These are phyloP conservation scores for Fusarium sterilihyphosum DNA, from an alignment of 2,329 filamentous ascomycete genomes.

Conservation along the genomic window DNA sequence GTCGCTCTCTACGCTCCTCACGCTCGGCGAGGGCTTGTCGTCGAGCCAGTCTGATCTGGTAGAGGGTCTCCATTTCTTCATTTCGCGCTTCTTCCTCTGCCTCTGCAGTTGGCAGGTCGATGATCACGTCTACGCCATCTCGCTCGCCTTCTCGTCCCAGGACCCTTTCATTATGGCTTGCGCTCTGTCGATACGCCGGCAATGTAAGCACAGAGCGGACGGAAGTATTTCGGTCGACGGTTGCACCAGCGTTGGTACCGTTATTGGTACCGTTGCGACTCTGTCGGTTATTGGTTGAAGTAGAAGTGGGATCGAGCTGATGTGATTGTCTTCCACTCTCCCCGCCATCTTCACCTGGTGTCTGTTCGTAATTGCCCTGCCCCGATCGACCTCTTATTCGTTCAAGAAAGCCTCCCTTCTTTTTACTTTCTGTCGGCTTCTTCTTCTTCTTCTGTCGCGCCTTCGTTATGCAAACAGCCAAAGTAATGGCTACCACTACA, in stretches of 20 bases:
- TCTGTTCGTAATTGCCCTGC: conserved; percentile 45
- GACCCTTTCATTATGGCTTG: conserved; percentile 81
- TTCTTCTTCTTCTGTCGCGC: conserved; percentile 24
- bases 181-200: conserved; percentile 80
- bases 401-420: conserved; percentile 36
- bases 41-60: conserved; percentile 85
- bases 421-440: conserved; percentile 15
- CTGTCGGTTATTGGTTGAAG: conserved; percentile 25
- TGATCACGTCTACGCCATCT: conserved; percentile 87
- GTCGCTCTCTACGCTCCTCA: conserved; percentile 75
- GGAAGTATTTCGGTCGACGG: conserved; percentile 83
- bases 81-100: conserved; percentile 83
- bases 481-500: conserved; percentile 13
- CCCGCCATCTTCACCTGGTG: conserved; percentile 45
- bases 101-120: conserved; percentile 84
- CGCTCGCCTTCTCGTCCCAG: conserved; percentile 91
- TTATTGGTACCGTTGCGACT: conserved; percentile 22
- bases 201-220: conserved; percentile 95
- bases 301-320: conserved; percentile 37
- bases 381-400: conserved; percentile 27
- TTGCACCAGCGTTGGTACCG: conserved; percentile 45
- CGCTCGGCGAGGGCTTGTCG: conserved; percentile 80
- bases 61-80: conserved; percentile 91
- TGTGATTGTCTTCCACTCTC: conserved; percentile 39
- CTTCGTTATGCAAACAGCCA: conserved; percentile 31